Evolutionary conservation across 2,329 filamentous ascomycete genomes (phyloP).

Genomic region (Ambrosiella cleistominuta): DNA sequence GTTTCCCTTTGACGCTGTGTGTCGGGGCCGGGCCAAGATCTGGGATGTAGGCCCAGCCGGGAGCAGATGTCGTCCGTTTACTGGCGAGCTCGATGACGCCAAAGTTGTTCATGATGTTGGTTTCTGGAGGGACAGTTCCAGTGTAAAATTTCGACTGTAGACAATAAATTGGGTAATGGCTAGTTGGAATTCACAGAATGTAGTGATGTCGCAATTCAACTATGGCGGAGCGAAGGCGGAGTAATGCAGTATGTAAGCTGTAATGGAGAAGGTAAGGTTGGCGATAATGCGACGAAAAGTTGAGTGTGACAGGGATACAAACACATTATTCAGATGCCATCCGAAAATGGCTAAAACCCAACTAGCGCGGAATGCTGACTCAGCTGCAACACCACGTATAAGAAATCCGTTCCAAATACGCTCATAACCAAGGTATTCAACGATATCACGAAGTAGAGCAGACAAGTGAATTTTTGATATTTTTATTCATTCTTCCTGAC

Average conservation of each 20-base stretch:
- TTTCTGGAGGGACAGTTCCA: not conserved
- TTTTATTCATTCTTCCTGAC: slow-evolving; percentile 9
- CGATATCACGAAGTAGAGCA: not conserved
- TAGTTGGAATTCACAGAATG: too few relatives aligned
- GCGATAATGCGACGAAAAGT: not conserved
- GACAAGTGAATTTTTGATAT: not conserved
- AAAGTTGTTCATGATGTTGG: slow-evolving; percentile 41
- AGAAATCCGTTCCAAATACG: too few relatives aligned
- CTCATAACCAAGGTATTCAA: too few relatives aligned
- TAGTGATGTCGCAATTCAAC: not conserved
- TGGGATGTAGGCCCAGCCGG: slow-evolving; percentile 85
- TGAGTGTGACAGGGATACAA: not conserved
- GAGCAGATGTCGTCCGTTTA: slow-evolving; percentile 49
- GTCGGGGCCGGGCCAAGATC: slow-evolving; percentile 44
- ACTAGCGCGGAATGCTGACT: too few relatives aligned
- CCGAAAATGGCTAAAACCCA: too few relatives aligned
- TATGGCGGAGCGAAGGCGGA: not conserved
- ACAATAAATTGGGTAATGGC: too few relatives aligned
- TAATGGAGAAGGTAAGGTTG: not conserved
- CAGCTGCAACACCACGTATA: too few relatives aligned
- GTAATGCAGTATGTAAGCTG: not conserved
- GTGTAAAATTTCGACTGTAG: not conserved
- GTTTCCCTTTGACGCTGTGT: slow-evolving; percentile 45
- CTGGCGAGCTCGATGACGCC: slow-evolving; percentile 71
- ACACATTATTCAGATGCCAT: too few relatives aligned